phyloP scores from a whole-genome alignment of 2,329 filamentous ascomycete species.

The Dothidotthia symphoricarpi region DNA sequence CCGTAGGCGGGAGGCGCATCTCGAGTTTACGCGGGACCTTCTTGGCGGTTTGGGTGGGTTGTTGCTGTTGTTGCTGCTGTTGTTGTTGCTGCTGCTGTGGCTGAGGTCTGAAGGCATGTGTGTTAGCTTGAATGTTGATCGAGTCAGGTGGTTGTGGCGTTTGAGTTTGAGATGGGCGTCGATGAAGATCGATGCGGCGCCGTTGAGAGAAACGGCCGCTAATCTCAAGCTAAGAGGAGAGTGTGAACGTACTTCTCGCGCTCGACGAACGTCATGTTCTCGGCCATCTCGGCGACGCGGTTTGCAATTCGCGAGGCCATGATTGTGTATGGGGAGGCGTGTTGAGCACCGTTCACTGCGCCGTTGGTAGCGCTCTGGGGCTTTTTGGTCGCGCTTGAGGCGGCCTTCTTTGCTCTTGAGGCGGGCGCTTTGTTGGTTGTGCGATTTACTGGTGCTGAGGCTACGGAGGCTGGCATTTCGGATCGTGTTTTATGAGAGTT shows the following conservation, averaged over 20 bases:
- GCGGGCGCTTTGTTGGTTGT: conserved; percentile 30
- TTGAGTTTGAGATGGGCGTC: neutral
- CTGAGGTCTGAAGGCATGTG: conserved; percentile 17
- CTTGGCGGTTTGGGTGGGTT: conserved; percentile 30
- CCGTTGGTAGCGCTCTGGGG: conserved; percentile 25
- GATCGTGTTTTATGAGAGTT: conserved; percentile 1
- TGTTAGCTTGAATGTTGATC: conserved; percentile 9
- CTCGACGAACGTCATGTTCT: conserved; percentile 54
- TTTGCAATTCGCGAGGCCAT: conserved; percentile 53
- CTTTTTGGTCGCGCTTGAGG: conserved; percentile 17
- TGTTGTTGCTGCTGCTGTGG: conserved; percentile 21
- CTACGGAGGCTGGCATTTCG: conserved; percentile 39
- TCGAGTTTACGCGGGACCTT: conserved; percentile 52
- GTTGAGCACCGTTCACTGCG: conserved; percentile 28
- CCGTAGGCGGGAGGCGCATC: conserved; percentile 46
- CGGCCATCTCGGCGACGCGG: conserved; percentile 53
- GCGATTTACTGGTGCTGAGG: conserved; percentile 35
- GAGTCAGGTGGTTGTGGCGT: neutral
- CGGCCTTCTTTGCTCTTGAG: conserved; percentile 34
- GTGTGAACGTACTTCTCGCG: conserved; percentile 37
- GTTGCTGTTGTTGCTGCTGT: conserved; percentile 21
- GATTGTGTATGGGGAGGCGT: conserved; percentile 50
- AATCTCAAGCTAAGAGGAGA: conserved; percentile 1
- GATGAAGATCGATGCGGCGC: conserved; percentile 3
- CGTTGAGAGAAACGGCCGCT: conserved; percentile 18